Evolutionary conservation across 306 rosid genomes (phyloP).

Genomic region (Trichosanthes cucumerina): DNA sequence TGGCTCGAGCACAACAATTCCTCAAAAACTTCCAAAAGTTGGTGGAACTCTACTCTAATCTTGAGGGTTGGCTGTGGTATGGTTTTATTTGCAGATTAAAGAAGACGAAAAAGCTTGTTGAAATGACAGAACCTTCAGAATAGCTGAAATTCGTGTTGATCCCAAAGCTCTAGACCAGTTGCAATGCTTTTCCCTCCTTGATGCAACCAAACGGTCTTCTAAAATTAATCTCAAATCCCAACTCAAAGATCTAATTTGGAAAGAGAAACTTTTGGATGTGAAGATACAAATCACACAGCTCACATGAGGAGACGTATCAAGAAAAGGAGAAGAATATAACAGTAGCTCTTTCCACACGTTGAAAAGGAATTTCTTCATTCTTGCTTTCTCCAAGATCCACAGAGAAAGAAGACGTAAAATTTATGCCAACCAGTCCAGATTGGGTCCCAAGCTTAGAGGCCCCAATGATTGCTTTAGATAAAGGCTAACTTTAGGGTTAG

Average conservation of each 20-base stretch:
- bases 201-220: neutral
- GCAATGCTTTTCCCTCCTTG: neutral
- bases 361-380: neutral
- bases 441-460: neutral
- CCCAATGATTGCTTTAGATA: neutral
- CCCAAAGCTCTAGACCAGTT: neutral
- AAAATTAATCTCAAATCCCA: neutral
- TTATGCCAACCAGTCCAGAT: neutral
- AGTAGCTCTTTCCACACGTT: neutral
- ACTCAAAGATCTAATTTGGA: neutral
- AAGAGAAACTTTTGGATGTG: neutral
- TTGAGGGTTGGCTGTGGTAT: neutral
- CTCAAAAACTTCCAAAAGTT: neutral
- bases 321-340: neutral
- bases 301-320: neutral
- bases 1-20: neutral
- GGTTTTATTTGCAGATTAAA: neutral
- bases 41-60: neutral
- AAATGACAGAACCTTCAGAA: neutral
- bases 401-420: neutral
- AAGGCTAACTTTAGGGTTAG: neutral
- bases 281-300: neutral
- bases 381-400: neutral
- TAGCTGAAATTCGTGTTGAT: neutral
- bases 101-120: neutral